Conservation (phyloP, 2,329 filamentous ascomycete species). For the Epicoccum nigrum region DNA sequence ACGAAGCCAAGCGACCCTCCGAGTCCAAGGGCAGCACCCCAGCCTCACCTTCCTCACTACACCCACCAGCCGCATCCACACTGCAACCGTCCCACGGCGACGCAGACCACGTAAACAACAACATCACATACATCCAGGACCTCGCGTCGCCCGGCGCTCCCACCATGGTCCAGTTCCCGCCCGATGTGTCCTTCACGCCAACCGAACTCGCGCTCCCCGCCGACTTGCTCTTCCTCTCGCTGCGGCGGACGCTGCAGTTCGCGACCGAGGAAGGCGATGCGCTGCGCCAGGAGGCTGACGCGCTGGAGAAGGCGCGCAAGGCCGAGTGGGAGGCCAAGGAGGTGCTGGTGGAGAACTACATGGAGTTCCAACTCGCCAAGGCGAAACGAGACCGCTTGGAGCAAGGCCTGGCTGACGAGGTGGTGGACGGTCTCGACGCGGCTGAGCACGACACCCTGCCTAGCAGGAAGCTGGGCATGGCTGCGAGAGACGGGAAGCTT, state of each 20-base stretch:
- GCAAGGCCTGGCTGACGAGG: constrained; percentile 35
- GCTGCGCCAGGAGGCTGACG: constrained; percentile 68
- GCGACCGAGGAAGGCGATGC: constrained; percentile 69
- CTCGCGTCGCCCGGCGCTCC: constrained; percentile 65
- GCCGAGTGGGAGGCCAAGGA: constrained; percentile 83
- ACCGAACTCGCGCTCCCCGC: constrained; percentile 71
- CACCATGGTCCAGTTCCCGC: constrained; percentile 59
- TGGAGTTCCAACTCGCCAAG: constrained; percentile 68
- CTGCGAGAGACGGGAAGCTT: constrained; percentile 28
- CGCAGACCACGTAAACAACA: constrained; percentile 58
- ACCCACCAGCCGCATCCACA: constrained; percentile 33
- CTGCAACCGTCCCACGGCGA: constrained; percentile 30
- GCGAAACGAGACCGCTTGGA: constrained; percentile 42
- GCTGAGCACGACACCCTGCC: constrained; percentile 48
- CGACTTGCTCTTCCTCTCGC: constrained; percentile 67
- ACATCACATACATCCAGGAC: constrained; percentile 64
- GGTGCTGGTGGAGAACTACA: constrained; percentile 74
- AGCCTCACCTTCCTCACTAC: constrained; percentile 41
- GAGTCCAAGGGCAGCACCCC: constrained; percentile 44
- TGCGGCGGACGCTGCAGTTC: constrained; percentile 73
- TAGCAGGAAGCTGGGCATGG: constrained; percentile 39
- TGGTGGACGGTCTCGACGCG: constrained; percentile 36
- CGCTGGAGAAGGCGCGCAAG: constrained; percentile 69
- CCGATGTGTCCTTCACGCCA: constrained; percentile 65
- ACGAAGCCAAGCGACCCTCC: constrained; percentile 36